Percentiles rank a stretch among this genome's conserved stretches.
These are phyloP conservation scores for Linnemannia exigua DNA, from an alignment of 192 early-diverging fungal genomes.

Conservation along the genomic window DNA sequence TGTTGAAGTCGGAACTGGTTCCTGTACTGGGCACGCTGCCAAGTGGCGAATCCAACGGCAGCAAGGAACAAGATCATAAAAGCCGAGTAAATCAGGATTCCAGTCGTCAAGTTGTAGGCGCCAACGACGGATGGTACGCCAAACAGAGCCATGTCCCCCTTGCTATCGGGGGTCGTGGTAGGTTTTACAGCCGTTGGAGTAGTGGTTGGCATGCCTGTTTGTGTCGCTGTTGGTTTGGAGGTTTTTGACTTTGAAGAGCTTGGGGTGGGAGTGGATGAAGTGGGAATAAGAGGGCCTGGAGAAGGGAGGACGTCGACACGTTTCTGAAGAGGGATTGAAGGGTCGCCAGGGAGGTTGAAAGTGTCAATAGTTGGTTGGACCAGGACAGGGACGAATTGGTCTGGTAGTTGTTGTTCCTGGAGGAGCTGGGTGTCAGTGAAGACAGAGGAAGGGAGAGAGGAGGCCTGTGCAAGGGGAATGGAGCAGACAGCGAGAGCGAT, in stretches of 20 bases:
- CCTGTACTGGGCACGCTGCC: constrained; percentile 39
- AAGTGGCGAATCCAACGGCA: constrained; percentile 40
- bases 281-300: not conserved
- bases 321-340: not conserved
- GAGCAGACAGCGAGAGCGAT: not conserved
- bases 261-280: not conserved
- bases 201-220: constrained; percentile 14
- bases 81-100: constrained; percentile 40
- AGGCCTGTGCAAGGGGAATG: not conserved
- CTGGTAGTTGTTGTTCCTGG: constrained; percentile 1
- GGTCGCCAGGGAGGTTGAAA: not conserved
- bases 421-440: not conserved
- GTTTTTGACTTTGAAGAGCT: not conserved
- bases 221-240: not conserved
- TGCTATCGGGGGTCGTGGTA: constrained; percentile 19
- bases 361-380: not conserved
- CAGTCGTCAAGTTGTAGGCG: constrained; percentile 41
- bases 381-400: not conserved
- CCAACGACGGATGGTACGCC: constrained; percentile 41
- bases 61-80: constrained; percentile 34
- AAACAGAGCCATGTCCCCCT: constrained; percentile 45
- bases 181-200: not conserved
- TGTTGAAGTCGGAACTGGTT: constrained; percentile 40
- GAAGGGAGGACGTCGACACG: constrained; percentile 5
- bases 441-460: not conserved